Conservation (phyloP, 2,329 filamentous ascomycete genomes). For the Calonectria honghensis region DNA sequence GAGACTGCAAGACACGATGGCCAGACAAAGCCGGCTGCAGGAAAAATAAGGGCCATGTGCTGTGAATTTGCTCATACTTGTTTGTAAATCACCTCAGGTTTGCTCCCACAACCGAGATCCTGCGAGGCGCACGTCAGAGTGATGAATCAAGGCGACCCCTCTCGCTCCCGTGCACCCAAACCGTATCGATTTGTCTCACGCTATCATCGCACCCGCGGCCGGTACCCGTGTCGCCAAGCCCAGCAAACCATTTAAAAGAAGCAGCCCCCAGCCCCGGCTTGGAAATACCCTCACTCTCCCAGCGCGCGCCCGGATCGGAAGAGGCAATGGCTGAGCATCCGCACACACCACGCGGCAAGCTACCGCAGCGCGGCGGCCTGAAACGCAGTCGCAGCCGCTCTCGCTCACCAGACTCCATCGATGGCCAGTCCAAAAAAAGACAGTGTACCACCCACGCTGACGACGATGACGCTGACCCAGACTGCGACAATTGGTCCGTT, state of each 20-base stretch:
- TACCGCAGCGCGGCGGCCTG: neutral
- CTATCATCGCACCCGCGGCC: neutral
- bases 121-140: slow-evolving; percentile 12
- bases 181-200: slow-evolving; percentile 4
- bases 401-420: slow-evolving; percentile 4
- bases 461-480: slow-evolving; percentile 16
- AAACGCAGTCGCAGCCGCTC: slow-evolving; percentile 30
- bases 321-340: slow-evolving; percentile 23
- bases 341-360: neutral
- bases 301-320: neutral
- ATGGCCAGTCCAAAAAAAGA: slow-evolving; percentile 24
- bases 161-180: slow-evolving; percentile 7
- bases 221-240: neutral
- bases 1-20: slow-evolving; percentile 3
- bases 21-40: neutral
- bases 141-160: slow-evolving; percentile 4
- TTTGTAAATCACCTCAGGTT: slow-evolving; percentile 10
- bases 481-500: slow-evolving; percentile 38
- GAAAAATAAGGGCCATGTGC: neutral
- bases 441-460: slow-evolving; percentile 23
- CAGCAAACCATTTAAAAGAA: slow-evolving; percentile 14
- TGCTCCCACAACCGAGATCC: neutral
- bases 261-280: neutral
- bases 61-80: slow-evolving; percentile 17
- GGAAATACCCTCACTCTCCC: neutral